Evolutionary conservation across 2,329 filamentous ascomycete species (phyloP).

Genomic region (Trichoderma asperellum): DNA sequence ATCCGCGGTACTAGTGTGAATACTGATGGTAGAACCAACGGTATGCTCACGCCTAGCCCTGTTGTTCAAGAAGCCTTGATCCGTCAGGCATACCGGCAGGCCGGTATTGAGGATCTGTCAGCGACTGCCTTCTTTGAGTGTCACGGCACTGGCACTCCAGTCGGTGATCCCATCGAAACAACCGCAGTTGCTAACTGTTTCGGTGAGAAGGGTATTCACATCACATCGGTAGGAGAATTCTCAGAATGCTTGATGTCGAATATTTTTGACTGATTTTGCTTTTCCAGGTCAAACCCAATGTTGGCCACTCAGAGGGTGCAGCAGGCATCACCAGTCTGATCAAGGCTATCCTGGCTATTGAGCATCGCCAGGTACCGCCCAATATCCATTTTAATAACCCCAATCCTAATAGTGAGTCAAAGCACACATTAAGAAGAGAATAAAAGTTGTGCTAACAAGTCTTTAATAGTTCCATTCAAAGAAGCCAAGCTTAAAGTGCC

Average conservation of each 20-base stretch:
- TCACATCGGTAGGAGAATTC: conserved; percentile 32
- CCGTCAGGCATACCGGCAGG: conserved; percentile 40
- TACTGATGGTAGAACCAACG: conserved; percentile 47
- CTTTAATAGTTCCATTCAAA: conserved; percentile 32
- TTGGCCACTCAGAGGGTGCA: conserved; percentile 45
- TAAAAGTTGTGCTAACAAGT: background rate
- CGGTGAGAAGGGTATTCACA: conserved; percentile 34
- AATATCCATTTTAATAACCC: conserved; percentile 40
- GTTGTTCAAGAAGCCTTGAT: conserved; percentile 47
- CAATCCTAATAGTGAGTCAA: conserved; percentile 34
- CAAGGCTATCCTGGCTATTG: conserved; percentile 40
- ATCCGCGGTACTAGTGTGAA: conserved; percentile 42
- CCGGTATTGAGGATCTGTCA: conserved; percentile 33
- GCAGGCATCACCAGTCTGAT: conserved; percentile 39
- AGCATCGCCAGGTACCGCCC: conserved; percentile 40
- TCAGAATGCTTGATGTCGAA: too few species aligned
- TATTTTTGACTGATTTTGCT: too few species aligned
- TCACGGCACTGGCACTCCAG: conserved; percentile 52
- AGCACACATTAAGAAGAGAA: background rate
- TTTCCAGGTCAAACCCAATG: conserved; percentile 42
- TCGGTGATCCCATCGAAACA: conserved; percentile 50
- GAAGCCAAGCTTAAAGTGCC: conserved; percentile 37
- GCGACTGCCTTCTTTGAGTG: conserved; percentile 43
- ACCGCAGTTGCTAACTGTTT: conserved; percentile 42
- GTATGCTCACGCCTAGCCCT: conserved; percentile 44